phyloP scores from a whole-genome alignment of 2,329 filamentous ascomycete species.

The Fusarium sp. region DNA sequence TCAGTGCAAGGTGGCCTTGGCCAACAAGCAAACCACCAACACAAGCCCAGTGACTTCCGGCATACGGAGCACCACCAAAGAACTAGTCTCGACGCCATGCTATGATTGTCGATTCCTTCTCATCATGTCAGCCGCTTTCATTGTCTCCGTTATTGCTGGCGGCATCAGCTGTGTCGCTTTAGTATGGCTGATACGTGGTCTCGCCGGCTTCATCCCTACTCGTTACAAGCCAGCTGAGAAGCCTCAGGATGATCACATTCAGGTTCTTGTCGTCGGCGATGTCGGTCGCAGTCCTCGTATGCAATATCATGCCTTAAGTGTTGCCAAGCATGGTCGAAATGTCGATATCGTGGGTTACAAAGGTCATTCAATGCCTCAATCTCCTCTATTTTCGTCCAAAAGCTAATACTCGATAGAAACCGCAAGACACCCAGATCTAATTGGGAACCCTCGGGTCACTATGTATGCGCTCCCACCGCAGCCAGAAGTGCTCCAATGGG shows the following conservation, averaged over 20 bases:
- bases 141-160: constrained; percentile 54
- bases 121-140: constrained; percentile 48
- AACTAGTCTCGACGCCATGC: constrained; percentile 27
- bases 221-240: constrained; percentile 53
- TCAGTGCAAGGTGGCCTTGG: constrained; percentile 40
- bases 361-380: constrained; percentile 61
- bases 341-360: constrained; percentile 92
- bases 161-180: constrained; percentile 52
- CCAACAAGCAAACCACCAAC: constrained; percentile 11
- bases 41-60: constrained; percentile 7
- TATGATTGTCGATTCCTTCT: constrained; percentile 21
- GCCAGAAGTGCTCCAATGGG: constrained; percentile 75
- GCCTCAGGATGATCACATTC: constrained; percentile 64
- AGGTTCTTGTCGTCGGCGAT: constrained; percentile 93
- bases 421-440: constrained; percentile 81
- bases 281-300: constrained; percentile 96
- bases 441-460: constrained; percentile 75
- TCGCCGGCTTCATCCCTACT: constrained; percentile 51
- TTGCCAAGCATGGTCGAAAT: constrained; percentile 82
- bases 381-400: constrained; percentile 5
- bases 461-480: constrained; percentile 78
- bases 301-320: constrained; percentile 97
- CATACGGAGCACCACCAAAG: constrained; percentile 15
- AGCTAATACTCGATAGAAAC: constrained; percentile 69
- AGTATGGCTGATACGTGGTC: constrained; percentile 41